Conservation (phyloP, 2,329 filamentous ascomycete species). For the Xylariaceae sp. region DNA sequence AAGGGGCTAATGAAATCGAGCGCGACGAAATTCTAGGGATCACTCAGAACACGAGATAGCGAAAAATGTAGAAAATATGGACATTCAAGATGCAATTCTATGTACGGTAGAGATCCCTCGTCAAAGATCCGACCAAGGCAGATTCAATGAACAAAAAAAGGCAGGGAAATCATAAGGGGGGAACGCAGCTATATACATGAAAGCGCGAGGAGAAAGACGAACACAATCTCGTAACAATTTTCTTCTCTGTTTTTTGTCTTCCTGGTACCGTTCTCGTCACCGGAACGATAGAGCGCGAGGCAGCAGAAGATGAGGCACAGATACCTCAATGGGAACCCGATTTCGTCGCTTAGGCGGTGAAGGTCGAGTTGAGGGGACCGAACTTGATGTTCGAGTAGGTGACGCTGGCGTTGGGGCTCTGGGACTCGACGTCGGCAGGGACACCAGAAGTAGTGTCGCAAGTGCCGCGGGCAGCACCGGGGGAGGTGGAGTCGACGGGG, state of each 20-base stretch:
- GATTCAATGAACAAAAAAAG: background rate
- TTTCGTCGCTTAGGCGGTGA: slow-evolving; percentile 15
- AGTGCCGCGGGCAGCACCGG: slow-evolving; percentile 43
- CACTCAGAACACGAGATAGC: too few species aligned
- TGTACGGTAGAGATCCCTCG: background rate
- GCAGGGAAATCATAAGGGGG: background rate
- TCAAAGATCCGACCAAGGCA: background rate
- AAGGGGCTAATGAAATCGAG: too few species aligned
- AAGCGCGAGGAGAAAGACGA: background rate
- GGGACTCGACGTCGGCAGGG: slow-evolving; percentile 39
- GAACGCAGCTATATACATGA: background rate
- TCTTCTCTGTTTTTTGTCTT: background rate
- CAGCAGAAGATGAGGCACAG: background rate
- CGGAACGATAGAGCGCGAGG: background rate
- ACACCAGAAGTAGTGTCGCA: slow-evolving; percentile 42
- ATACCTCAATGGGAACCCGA: background rate
- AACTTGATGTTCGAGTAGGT: slow-evolving; percentile 46
- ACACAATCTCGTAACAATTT: background rate
- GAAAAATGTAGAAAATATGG: too few species aligned
- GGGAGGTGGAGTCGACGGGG: slow-evolving; percentile 38
- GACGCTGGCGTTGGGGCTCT: slow-evolving; percentile 37
- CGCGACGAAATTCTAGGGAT: too few species aligned
- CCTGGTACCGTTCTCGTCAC: background rate
- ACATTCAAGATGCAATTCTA: background rate
- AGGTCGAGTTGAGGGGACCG: slow-evolving; percentile 44